Evolutionary conservation across 192 early-diverging fungal genomes (phyloP).

Genomic region (Podila clonocystis): DNA sequence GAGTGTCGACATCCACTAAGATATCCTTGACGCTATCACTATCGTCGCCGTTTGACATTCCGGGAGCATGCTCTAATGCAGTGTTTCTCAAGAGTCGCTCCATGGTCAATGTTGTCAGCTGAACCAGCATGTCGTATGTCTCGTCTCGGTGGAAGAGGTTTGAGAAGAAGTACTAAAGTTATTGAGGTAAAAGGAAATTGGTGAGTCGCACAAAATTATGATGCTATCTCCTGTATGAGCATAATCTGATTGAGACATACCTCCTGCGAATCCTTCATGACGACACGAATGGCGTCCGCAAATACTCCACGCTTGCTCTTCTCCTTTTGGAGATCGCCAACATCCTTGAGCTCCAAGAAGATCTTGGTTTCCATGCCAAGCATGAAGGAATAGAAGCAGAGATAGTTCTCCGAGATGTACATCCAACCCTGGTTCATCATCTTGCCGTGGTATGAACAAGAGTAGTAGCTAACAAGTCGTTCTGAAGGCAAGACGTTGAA

Average conservation of each 20-base stretch:
- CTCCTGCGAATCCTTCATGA: constrained; percentile 82
- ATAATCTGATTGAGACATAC: constrained; percentile 44
- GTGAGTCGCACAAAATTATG: too few relatives aligned
- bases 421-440: constrained; percentile 97
- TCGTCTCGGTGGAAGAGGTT: constrained; percentile 98
- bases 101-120: constrained; percentile 90
- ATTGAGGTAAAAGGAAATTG: not conserved
- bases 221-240: too few relatives aligned
- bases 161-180: constrained; percentile 79
- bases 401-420: constrained; percentile 92
- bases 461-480: constrained; percentile 95
- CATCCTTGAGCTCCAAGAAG: constrained; percentile 90
- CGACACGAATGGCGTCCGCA: constrained; percentile 87
- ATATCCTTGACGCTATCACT: constrained; percentile 38
- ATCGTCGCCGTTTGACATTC: constrained; percentile 46
- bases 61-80: constrained; percentile 71
- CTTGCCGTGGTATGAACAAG: constrained; percentile 84
- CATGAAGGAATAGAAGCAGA: constrained; percentile 96
- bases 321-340: constrained; percentile 88
- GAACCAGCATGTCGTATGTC: constrained; percentile 94
- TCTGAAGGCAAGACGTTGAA: constrained; percentile 86
- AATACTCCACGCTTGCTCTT: constrained; percentile 92
- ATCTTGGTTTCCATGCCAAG: constrained; percentile 94
- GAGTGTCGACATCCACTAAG: constrained; percentile 47
- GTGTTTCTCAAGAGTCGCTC: constrained; percentile 87